These are phyloP conservation scores for Amauroascus niger DNA, from an alignment of 2,329 filamentous ascomycete species.

Conservation along the genomic window DNA sequence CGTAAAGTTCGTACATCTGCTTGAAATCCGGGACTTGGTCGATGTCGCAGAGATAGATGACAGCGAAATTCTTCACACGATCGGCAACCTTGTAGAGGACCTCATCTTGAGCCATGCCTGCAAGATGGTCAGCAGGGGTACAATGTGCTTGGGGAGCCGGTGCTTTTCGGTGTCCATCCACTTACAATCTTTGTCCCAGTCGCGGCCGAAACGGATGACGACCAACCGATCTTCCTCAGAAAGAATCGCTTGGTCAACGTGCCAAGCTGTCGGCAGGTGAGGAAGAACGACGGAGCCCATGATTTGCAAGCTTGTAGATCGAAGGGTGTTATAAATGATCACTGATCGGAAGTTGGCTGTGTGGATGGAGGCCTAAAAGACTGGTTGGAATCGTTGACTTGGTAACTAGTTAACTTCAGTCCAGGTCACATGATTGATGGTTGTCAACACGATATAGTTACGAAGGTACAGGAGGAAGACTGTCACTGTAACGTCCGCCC, in stretches of 20 bases:
- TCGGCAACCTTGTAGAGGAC: conserved; percentile 92
- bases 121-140: neutral
- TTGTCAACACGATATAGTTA: too few relatives aligned
- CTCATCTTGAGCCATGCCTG: conserved; percentile 71
- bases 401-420: too few relatives aligned
- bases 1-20: conserved; percentile 87
- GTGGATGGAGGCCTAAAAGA: too few relatives aligned
- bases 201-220: conserved; percentile 85
- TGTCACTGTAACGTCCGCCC: too few relatives aligned
- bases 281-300: conserved; percentile 83
- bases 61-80: conserved; percentile 63
- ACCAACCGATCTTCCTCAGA: conserved; percentile 85
- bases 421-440: too few relatives aligned
- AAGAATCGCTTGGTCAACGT: conserved; percentile 93
- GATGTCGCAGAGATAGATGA: conserved; percentile 80
- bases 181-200: conserved; percentile 64
- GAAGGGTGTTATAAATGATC: neutral
- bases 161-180: neutral
- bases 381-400: too few relatives aligned
- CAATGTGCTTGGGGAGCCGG: neutral
- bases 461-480: too few relatives aligned
- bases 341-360: too few relatives aligned
- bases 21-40: conserved; percentile 89
- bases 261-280: conserved; percentile 86
- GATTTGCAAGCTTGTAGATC: neutral